Conservation (phyloP, 345 rosid species). For the Psidium guajava region DNA sequence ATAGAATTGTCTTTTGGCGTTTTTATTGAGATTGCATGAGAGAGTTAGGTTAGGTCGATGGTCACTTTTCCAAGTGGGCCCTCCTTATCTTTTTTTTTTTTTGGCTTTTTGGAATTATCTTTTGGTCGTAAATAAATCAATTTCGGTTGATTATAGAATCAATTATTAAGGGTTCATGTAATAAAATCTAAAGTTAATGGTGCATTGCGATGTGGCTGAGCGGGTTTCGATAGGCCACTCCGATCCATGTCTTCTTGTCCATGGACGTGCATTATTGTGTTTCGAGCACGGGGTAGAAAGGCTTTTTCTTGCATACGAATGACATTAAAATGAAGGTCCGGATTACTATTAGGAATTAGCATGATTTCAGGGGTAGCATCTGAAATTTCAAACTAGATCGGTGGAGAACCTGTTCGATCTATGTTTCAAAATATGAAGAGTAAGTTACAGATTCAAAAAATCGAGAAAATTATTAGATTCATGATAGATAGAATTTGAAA, state of each 20-base stretch:
- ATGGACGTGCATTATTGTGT: neutral
- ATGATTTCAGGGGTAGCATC: too few species aligned
- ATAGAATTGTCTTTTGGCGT: neutral
- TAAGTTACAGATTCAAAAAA: too few species aligned
- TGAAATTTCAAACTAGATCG: too few species aligned
- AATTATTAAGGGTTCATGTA: neutral
- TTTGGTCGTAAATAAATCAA: neutral
- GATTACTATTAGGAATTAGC: neutral
- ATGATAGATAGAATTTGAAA: too few species aligned
- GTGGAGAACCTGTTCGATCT: too few species aligned
- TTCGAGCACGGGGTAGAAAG: neutral
- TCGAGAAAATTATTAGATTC: too few species aligned
- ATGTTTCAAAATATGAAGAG: too few species aligned
- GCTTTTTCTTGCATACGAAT: neutral
- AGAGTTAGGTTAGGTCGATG: neutral
- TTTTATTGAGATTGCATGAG: neutral
- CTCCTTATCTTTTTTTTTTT: rapidly evolving
- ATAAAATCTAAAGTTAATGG: neutral
- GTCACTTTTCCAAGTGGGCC: neutral
- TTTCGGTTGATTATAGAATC: neutral
- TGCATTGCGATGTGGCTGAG: neutral
- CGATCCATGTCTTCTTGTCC: neutral
- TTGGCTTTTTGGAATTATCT: neutral
- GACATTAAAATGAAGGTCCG: neutral
- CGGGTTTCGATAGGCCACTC: neutral